A percentile compares a stretch with the other conserved stretches of the same genome.
Evolutionary conservation across 2,329 filamentous ascomycete species (phyloP).

Genomic region (Pseudopithomyces maydicus): DNA sequence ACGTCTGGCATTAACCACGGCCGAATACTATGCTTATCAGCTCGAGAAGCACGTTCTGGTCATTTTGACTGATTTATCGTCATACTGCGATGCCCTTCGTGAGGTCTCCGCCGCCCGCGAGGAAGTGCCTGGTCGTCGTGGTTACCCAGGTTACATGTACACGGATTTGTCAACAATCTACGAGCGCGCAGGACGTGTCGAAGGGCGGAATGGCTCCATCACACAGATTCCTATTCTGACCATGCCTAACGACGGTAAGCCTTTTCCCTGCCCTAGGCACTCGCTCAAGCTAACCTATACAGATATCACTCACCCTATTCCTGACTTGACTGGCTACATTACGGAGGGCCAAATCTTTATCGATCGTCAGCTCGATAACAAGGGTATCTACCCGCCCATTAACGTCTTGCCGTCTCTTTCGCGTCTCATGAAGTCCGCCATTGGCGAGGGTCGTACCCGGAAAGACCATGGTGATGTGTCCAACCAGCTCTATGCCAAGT

Average conservation of each 20-base stretch:
- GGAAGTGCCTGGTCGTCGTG: slow-evolving; percentile 98
- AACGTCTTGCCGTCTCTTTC: slow-evolving; percentile 98
- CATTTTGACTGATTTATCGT: slow-evolving; percentile 96
- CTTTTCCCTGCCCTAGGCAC: background rate
- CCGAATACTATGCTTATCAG: slow-evolving; percentile 99
- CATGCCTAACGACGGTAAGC: slow-evolving; percentile 93
- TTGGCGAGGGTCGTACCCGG: slow-evolving; percentile 94
- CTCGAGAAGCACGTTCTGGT: slow-evolving; percentile 99
- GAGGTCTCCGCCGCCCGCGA: slow-evolving; percentile 97
- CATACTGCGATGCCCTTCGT: slow-evolving; percentile 98
- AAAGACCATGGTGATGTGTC: slow-evolving; percentile 98
- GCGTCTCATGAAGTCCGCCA: slow-evolving; percentile 99
- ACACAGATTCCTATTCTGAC: slow-evolving; percentile 99
- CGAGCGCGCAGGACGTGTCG: slow-evolving; percentile 96
- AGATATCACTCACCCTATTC: slow-evolving; percentile 98
- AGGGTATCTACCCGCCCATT: slow-evolving; percentile 97
- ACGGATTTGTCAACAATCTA: slow-evolving; percentile 99
- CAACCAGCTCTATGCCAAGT: slow-evolving; percentile 99
- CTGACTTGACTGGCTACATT: slow-evolving; percentile 98
- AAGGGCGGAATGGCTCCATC: slow-evolving; percentile 96
- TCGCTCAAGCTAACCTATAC: slow-evolving; percentile 16
- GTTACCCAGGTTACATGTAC: slow-evolving; percentile 99
- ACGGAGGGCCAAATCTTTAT: slow-evolving; percentile 99
- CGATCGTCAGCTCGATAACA: slow-evolving; percentile 91
- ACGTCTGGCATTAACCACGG: slow-evolving; percentile 95